These are phyloP conservation scores for Corynespora cassiicola DNA, from an alignment of 2,329 filamentous ascomycete species.

Conservation along the genomic window DNA sequence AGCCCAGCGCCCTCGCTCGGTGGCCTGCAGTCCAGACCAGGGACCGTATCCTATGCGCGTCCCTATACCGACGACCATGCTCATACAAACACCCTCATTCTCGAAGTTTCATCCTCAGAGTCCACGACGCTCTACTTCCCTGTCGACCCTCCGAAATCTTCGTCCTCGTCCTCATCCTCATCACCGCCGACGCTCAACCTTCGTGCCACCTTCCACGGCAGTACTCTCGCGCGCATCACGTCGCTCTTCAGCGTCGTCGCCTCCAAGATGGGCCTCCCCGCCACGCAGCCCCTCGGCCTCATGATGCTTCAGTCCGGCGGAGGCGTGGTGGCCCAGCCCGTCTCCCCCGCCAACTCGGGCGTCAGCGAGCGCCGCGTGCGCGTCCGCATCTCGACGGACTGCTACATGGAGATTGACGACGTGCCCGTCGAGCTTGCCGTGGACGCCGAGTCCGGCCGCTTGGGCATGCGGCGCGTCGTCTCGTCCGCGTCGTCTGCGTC, in stretches of 20 bases:
- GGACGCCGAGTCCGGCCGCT: slow-evolving; percentile 16
- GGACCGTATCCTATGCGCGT: slow-evolving; percentile 79
- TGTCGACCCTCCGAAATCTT: slow-evolving; percentile 12
- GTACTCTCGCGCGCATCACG: slow-evolving; percentile 72
- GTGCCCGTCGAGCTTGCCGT: slow-evolving; percentile 22
- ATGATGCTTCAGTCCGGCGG: slow-evolving; percentile 68
- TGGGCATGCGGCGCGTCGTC: slow-evolving; percentile 21
- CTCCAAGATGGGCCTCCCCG: slow-evolving; percentile 75
- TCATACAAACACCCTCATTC: slow-evolving; percentile 68
- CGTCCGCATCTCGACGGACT: slow-evolving; percentile 29
- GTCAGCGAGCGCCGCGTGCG: slow-evolving; percentile 73
- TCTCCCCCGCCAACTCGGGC: slow-evolving; percentile 72
- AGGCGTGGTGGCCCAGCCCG: slow-evolving; percentile 66
- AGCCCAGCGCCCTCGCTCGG: slow-evolving; percentile 27
- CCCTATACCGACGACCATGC: slow-evolving; percentile 82
- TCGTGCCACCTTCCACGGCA: slow-evolving; percentile 75
- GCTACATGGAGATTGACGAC: slow-evolving; percentile 32
- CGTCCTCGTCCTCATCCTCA: slow-evolving; percentile 9
- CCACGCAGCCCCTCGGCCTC: slow-evolving; percentile 65
- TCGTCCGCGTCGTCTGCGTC: no score
- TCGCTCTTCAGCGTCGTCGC: slow-evolving; percentile 82
- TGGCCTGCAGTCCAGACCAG: slow-evolving; percentile 30
- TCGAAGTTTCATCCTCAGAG: slow-evolving; percentile 67
- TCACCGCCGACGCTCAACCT: slow-evolving; percentile 47
- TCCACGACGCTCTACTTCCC: slow-evolving; percentile 51